Evolutionary conservation across 495 filamentous ascomycete species (phyloP), one percentile per base, ranked within the genome.

Genomic region (Penicillium odoratum): DNA sequence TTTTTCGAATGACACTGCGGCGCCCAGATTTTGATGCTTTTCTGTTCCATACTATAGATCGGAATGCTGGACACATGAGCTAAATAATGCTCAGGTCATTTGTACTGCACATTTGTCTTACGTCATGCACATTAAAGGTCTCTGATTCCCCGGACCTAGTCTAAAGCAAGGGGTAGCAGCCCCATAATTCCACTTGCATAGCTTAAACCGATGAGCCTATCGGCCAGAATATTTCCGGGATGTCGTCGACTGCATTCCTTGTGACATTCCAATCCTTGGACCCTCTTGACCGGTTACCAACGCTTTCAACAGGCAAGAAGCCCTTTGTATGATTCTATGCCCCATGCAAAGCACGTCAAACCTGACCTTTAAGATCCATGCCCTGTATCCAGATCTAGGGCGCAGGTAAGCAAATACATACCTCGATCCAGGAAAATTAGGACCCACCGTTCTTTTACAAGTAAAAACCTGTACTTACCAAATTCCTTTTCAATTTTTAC

Each of bases 261-360:
- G 38, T 5, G 13, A 53, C 60, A 63, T 63, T 59, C 60, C 56
- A 47, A 11, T 38, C 52, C 42, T 58, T 55, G 10, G 30, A 43
- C 26, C 48, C 28, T 57, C 56, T 26, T 59, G 56, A 36, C 56
- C 60, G 60, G 28, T 4, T 53, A 18, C 28, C 26, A 21, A 13
- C 33, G 34, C 44, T 25, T 21, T 18, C 50, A 49, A 21, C 47
- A 36, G 50, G 53, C 29, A 29, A 34, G 25, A 16, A 31, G 38
- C 33, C 53, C 55, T 54, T 61, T 13, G 16, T 42, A 58, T 64
- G 58, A 55, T 36, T 51, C 46, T 29, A 64, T 55, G 54, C 53
- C 61, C 61, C 61, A 64, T 44, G 33, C 16, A 51, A 30, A 64
- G 61, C 61, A 61, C 61, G 54, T 61, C 61, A 64, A 58, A 10